Percentiles rank a stretch among this genome's conserved stretches.
phyloP scores from a whole-genome alignment of 2,329 filamentous ascomycete species.

The Bretziella fagacearum region DNA sequence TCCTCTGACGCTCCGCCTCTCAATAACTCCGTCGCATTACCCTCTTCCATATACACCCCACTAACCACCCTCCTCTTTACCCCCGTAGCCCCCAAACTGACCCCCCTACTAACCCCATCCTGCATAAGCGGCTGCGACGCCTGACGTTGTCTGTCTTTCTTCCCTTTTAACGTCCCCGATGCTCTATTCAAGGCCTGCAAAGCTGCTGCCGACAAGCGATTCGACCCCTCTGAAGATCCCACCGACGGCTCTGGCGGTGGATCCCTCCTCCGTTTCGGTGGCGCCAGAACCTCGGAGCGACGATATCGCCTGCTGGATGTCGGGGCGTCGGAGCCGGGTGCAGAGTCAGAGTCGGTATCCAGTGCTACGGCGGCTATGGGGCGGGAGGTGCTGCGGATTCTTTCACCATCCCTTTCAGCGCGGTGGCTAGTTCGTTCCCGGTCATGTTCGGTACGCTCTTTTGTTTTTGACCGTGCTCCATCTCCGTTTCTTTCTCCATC shows the following conservation, averaged over 20 bases:
- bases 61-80: constrained; percentile 50
- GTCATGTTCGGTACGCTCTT: constrained; percentile 13
- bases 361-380: constrained; percentile 11
- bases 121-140: constrained; percentile 11
- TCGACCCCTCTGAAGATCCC: constrained; percentile 1
- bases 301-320: constrained; percentile 12
- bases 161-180: not conserved
- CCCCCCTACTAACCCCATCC: constrained; percentile 24
- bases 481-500: not conserved
- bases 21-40: constrained; percentile 26
- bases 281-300: constrained; percentile 1
- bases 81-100: constrained; percentile 24
- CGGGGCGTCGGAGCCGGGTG: constrained; percentile 12
- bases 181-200: not conserved
- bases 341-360: constrained; percentile 9
- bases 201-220: not conserved
- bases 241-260: not conserved
- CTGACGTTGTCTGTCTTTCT: not conserved
- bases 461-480: not conserved
- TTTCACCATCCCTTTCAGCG: constrained; percentile 16
- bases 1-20: constrained; percentile 30
- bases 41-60: constrained; percentile 53
- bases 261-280: not conserved
- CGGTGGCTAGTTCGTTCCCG: constrained; percentile 17
- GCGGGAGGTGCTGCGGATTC: constrained; percentile 7